phyloP scores from a whole-genome alignment of 164 flowering plant species.

The Macadamia integrifolia region DNA sequence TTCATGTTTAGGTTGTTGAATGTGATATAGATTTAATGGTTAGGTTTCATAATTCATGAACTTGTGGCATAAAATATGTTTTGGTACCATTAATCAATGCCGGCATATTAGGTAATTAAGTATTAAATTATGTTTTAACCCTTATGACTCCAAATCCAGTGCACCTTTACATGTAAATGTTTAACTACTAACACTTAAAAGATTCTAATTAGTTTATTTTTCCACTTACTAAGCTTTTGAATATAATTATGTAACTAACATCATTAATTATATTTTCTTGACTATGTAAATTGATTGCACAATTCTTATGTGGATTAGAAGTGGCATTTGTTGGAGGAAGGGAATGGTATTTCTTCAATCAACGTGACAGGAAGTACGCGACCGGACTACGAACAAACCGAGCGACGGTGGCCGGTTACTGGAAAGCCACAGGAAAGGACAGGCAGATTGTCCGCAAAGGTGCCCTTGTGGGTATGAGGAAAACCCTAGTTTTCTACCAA shows the following conservation, averaged over 20 bases:
- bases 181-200: too few species aligned
- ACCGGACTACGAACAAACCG: slow-evolving; percentile 72
- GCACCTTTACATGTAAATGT: too few species aligned
- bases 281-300: neutral
- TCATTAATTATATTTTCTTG: too few species aligned
- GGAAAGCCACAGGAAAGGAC: slow-evolving; percentile 91
- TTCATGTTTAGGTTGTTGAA: neutral
- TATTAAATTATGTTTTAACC: too few species aligned
- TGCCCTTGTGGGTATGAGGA: slow-evolving; percentile 74
- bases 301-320: slow-evolving; percentile 21
- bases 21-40: neutral
- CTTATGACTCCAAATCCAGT: too few species aligned
- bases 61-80: neutral
- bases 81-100: neutral
- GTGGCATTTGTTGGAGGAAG: slow-evolving; percentile 66
- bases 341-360: slow-evolving; percentile 76
- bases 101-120: neutral
- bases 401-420: slow-evolving; percentile 66
- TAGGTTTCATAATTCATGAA: neutral
- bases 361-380: slow-evolving; percentile 64
- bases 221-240: neutral
- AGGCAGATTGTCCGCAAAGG: slow-evolving; percentile 33
- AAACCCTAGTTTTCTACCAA: slow-evolving; percentile 71
- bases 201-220: neutral
- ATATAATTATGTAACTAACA: too few species aligned